Evolutionary conservation across 345 rosid genomes (phyloP).

Genomic region (Cochlearia excelsa): DNA sequence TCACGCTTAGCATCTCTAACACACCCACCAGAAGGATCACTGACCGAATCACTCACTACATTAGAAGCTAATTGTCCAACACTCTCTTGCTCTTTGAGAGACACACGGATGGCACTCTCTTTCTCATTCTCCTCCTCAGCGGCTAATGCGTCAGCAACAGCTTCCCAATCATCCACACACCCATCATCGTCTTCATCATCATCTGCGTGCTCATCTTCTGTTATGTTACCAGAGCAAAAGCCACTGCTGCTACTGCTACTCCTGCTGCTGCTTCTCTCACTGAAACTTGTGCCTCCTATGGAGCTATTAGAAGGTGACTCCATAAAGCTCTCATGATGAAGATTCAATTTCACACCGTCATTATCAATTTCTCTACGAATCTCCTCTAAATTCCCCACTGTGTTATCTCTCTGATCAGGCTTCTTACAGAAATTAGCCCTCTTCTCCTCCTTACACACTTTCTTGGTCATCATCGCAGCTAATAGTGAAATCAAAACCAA

Average conservation of each 20-base stretch:
- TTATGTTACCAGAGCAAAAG: slow-evolving; percentile 75
- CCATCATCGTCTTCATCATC: slow-evolving; percentile 60
- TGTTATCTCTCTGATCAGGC: slow-evolving; percentile 30
- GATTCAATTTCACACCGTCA: slow-evolving; percentile 29
- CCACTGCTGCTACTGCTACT: slow-evolving; percentile 78
- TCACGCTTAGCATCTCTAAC: slow-evolving; percentile 32
- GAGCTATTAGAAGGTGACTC: slow-evolving; percentile 66
- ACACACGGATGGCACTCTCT: slow-evolving; percentile 26
- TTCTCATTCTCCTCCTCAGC: slow-evolving; percentile 49
- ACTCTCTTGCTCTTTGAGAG: slow-evolving; percentile 31
- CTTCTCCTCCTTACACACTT: slow-evolving; percentile 49
- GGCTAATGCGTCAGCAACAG: slow-evolving; percentile 90
- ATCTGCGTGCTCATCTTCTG: slow-evolving; percentile 70
- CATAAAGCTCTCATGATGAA: slow-evolving; percentile 52
- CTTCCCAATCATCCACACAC: slow-evolving; percentile 96
- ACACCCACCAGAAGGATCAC: slow-evolving; percentile 23
- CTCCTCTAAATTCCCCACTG: slow-evolving; percentile 44
- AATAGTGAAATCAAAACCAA: neutral
- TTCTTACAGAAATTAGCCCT: slow-evolving; percentile 28
- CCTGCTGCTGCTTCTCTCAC: slow-evolving; percentile 34
- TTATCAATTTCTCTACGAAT: slow-evolving; percentile 38
- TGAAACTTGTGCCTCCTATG: slow-evolving; percentile 45
- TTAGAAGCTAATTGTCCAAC: slow-evolving; percentile 27
- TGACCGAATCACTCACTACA: slow-evolving; percentile 5
- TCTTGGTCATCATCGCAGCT: slow-evolving; percentile 53